Percentiles rank a stretch among this genome's conserved stretches.
Evolutionary conservation across 345 rosid species (phyloP).

Genomic region (Arabis hirsuta): DNA sequence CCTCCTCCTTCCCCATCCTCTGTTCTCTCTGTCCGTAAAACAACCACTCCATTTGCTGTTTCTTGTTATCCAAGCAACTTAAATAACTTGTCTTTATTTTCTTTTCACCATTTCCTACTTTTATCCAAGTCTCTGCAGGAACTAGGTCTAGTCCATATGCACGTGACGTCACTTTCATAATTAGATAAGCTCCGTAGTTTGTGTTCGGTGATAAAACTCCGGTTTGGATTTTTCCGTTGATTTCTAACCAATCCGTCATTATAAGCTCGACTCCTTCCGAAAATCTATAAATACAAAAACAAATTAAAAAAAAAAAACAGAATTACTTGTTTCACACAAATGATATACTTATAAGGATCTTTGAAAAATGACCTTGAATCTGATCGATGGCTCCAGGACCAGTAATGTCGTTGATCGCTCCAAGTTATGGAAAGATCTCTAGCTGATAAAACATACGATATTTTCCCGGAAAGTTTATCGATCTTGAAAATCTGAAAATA

Average conservation of each 20-base stretch:
- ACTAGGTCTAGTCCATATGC: slow-evolving; percentile 60
- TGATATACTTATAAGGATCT: not conserved
- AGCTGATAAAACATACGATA: slow-evolving; percentile 59
- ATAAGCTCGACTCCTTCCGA: slow-evolving; percentile 48
- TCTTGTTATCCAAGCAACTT: slow-evolving; percentile 39
- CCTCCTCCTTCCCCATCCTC: slow-evolving; percentile 16
- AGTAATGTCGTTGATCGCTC: slow-evolving; percentile 59
- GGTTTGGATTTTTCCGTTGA: slow-evolving; percentile 48
- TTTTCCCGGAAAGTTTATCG: slow-evolving; percentile 65
- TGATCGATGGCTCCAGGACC: slow-evolving; percentile 62
- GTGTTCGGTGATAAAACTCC: slow-evolving; percentile 53
- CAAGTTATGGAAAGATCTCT: slow-evolving; percentile 72
- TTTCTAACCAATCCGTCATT: slow-evolving; percentile 53
- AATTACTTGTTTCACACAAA: not conserved
- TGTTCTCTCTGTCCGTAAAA: slow-evolving; percentile 27
- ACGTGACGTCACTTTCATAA: slow-evolving; percentile 45
- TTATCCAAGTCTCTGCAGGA: slow-evolving; percentile 51
- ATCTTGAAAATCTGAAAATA: slow-evolving; percentile 58
- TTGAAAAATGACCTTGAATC: slow-evolving; percentile 56
- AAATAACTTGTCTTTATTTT: slow-evolving; percentile 12
- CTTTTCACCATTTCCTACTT: slow-evolving; percentile 32
- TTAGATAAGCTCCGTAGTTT: slow-evolving; percentile 54
- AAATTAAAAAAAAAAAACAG: too few species aligned
- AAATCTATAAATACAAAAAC: too few species aligned
- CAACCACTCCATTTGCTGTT: slow-evolving; percentile 37